phyloP scores from a whole-genome alignment of 2,329 filamentous ascomycete species.

The Trichophyton schoenleinii region DNA sequence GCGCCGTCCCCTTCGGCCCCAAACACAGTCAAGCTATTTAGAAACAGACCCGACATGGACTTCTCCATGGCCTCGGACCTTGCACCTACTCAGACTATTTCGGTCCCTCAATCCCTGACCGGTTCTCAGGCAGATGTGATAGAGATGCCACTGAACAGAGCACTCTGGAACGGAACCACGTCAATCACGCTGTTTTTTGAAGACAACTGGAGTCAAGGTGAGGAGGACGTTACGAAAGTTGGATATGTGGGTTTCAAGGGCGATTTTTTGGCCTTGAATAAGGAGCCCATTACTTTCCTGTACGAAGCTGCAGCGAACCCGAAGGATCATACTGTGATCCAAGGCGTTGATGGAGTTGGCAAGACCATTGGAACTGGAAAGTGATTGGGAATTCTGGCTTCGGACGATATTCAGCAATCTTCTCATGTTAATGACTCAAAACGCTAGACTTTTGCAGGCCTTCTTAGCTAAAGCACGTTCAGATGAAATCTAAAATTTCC shows the following conservation, averaged over 20 bases:
- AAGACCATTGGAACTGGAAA: slow-evolving; percentile 26
- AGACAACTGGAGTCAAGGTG: slow-evolving; percentile 73
- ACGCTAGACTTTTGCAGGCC: too few species aligned
- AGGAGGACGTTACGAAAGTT: slow-evolving; percentile 66
- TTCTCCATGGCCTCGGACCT: slow-evolving; percentile 63
- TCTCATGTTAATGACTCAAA: too few species aligned
- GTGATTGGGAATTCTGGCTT: not conserved
- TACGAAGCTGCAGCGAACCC: slow-evolving; percentile 94
- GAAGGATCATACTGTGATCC: slow-evolving; percentile 55
- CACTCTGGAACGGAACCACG: slow-evolving; percentile 75
- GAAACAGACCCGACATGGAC: slow-evolving; percentile 79
- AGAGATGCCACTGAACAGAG: slow-evolving; percentile 77
- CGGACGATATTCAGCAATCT: not conserved
- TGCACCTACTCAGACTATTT: slow-evolving; percentile 59
- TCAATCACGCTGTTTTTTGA: slow-evolving; percentile 75
- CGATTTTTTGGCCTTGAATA: slow-evolving; percentile 76
- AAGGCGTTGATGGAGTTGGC: slow-evolving; percentile 30
- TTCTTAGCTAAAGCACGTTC: too few species aligned
- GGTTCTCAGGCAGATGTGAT: slow-evolving; percentile 52
- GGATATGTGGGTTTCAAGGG: slow-evolving; percentile 87
- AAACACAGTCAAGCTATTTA: slow-evolving; percentile 70
- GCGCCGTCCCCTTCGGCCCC: slow-evolving; percentile 60
- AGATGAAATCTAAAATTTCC: too few species aligned
- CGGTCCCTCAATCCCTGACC: slow-evolving; percentile 57
- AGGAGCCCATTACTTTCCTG: slow-evolving; percentile 70